Evolutionary conservation across 306 rosid genomes (phyloP), one percentile per base, ranked within the genome.

Genomic region (Medicago ruthenica): DNA sequence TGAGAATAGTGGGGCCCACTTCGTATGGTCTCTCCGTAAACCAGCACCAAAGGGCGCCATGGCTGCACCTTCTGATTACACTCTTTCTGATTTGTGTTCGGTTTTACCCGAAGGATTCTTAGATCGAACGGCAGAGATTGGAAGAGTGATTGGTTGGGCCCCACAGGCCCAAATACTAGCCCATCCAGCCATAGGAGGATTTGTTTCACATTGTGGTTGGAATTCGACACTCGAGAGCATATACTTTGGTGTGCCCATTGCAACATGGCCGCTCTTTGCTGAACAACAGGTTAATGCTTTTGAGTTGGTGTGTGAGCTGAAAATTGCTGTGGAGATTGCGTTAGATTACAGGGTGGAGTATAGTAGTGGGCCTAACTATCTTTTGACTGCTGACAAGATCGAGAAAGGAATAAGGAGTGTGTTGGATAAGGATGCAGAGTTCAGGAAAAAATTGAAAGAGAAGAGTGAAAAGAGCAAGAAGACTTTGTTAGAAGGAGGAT

Each of bases 11-110:
- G 61, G 61, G 3, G 61, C 15, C 14, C 14, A 13, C 14, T 55
- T 55, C 1, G 34, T 55, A 13, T 55, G 61, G 61, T 55, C 61
- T 20, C 6, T 55, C 0, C 86, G 91, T 3, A 75, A 60, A 34
- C 83, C 90, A 3, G 13, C 20, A 20, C 34, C 34, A 12, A 20
- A 55, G 24, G 61, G 61, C 11, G 7, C 6, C 51, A 45, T 45
- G 51, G 51, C 16, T 45, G 7, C 16, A 1, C 7, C 51, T 7
- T 12, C 51, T 13, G 51, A 45, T 13, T 45, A 45, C 16, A 1
- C 51, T 4, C n/a, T 45, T 45, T 45, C 51, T 13, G 51, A 45
- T 4, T 13, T 45, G 51, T 1, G n/a, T 13, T 4, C 15, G 7
- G 7, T 45, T 45, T 45, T 45, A 13, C 51, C 51, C 0, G 7